A percentile compares a stretch with the other conserved stretches of the same genome.
Evolutionary conservation across 2,329 filamentous ascomycete species (phyloP).

Genomic region (Peltaster fructicola): DNA sequence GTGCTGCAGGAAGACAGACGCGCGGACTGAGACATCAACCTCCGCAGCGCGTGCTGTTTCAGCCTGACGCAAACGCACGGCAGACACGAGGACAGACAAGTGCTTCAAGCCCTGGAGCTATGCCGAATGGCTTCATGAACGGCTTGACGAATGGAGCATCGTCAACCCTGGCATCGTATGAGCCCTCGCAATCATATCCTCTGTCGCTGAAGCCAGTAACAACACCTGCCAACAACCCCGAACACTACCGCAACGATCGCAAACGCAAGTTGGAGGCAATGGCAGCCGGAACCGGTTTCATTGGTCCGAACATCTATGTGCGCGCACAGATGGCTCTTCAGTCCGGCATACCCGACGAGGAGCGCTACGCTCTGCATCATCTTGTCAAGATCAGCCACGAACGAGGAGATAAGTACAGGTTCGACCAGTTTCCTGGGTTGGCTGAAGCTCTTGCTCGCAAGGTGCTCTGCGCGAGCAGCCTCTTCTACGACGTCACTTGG

Average conservation of each 20-base stretch:
- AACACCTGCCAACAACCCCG: slow-evolving; percentile 57
- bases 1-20: slow-evolving; percentile 17
- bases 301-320: slow-evolving; percentile 79
- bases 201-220: slow-evolving; percentile 55
- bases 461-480: slow-evolving; percentile 54
- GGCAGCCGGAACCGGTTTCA: slow-evolving; percentile 43
- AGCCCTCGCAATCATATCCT: slow-evolving; percentile 44
- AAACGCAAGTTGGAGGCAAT: slow-evolving; percentile 31
- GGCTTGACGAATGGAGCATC: slow-evolving; percentile 13
- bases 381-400: slow-evolving; percentile 91
- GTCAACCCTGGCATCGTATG: slow-evolving; percentile 47
- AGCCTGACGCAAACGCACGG: slow-evolving; percentile 54
- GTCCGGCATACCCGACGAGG: slow-evolving; percentile 61
- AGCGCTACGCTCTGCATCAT: slow-evolving; percentile 85
- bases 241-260: slow-evolving; percentile 43
- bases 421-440: slow-evolving; percentile 76
- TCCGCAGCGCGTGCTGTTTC: slow-evolving; percentile 67
- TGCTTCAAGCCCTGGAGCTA: slow-evolving; percentile 25
- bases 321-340: slow-evolving; percentile 70
- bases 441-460: slow-evolving; percentile 80
- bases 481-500: slow-evolving; percentile 76
- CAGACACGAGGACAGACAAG: slow-evolving; percentile 37
- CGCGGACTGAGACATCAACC: slow-evolving; percentile 50
- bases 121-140: slow-evolving; percentile 31
- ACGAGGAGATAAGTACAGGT: slow-evolving; percentile 86